Percentiles rank a stretch among this genome's conserved stretches.
Evolutionary conservation across 768 basidiomycete species (phyloP).

Genomic region (Inosperma sp.): DNA sequence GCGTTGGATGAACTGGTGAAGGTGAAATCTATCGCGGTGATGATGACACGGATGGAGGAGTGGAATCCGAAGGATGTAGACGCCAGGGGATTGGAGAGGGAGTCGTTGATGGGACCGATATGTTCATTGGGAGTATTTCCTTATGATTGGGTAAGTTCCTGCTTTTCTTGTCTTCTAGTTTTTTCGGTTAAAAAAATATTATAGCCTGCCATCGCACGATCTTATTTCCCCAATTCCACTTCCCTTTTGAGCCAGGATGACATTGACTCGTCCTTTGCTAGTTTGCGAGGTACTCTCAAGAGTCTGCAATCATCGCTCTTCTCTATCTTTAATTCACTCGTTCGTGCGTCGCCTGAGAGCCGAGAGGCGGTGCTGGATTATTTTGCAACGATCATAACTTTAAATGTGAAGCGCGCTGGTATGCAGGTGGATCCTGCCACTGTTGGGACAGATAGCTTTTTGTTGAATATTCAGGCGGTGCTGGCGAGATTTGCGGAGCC

Average conservation of each 20-base stretch:
- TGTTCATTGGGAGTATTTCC: constrained; percentile 81
- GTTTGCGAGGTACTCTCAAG: constrained; percentile 81
- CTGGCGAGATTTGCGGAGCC: constrained; percentile 86
- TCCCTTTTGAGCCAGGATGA: constrained; percentile 68
- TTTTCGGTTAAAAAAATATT: constrained; percentile 7
- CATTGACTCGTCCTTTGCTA: constrained; percentile 77
- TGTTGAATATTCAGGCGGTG: constrained; percentile 85
- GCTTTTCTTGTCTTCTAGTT: not conserved
- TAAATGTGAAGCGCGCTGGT: constrained; percentile 87
- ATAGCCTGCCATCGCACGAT: constrained; percentile 69
- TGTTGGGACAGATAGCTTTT: constrained; percentile 87
- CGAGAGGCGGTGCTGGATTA: constrained; percentile 81
- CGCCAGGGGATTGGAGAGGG: constrained; percentile 56
- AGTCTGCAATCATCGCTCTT: constrained; percentile 80
- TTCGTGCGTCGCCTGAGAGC: constrained; percentile 72
- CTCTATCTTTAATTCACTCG: constrained; percentile 82
- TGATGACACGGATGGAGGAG: constrained; percentile 70
- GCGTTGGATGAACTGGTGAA: constrained; percentile 78
- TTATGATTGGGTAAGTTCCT: constrained; percentile 73
- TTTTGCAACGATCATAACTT: constrained; percentile 65
- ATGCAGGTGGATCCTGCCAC: constrained; percentile 87
- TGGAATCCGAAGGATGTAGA: constrained; percentile 65
- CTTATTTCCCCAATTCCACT: constrained; percentile 85
- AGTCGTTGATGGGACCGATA: constrained; percentile 78
- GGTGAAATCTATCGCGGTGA: constrained; percentile 76